These are phyloP conservation scores for Colletotrichum phormii DNA, from an alignment of 2,329 filamentous ascomycete genomes.

Conservation along the genomic window DNA sequence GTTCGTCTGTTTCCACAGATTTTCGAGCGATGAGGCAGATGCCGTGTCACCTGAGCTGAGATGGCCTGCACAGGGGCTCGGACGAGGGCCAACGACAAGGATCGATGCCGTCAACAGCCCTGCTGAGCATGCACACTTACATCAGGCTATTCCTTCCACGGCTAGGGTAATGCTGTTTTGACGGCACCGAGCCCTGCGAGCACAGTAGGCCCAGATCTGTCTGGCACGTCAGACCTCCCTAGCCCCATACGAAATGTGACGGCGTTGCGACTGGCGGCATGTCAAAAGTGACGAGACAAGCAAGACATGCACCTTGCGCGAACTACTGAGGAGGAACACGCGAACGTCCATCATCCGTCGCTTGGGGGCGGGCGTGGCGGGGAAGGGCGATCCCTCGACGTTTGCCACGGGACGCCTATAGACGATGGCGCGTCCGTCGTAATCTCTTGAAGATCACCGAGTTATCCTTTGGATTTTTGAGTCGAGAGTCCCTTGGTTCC, in stretches of 20 bases:
- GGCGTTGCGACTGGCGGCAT: constrained; percentile 14
- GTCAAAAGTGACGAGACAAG: constrained; percentile 16
- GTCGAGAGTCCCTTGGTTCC: neutral
- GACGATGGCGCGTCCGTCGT: constrained; percentile 13
- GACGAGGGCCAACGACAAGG: constrained; percentile 20
- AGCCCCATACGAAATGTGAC: constrained; percentile 13
- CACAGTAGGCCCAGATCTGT: neutral
- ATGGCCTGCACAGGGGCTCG: constrained; percentile 21
- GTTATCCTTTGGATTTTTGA: neutral
- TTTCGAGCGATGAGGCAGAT: constrained; percentile 32
- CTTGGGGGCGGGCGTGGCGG: constrained; percentile 4
- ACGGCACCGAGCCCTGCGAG: constrained; percentile 16
- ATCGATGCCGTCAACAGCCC: neutral
- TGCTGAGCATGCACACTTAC: constrained; percentile 25
- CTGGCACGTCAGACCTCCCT: constrained; percentile 9
- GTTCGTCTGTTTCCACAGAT: constrained; percentile 36
- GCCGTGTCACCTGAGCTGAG: constrained; percentile 32
- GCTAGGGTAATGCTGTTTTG: constrained; percentile 22
- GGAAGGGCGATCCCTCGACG: constrained; percentile 14
- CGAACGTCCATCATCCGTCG: constrained; percentile 13
- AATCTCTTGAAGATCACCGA: neutral
- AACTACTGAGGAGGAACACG: constrained; percentile 10
- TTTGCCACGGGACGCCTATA: constrained; percentile 3
- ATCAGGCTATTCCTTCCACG: constrained; percentile 23
- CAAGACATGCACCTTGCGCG: constrained; percentile 17